Evolutionary conservation across 495 filamentous ascomycete genomes (phyloP).

Genomic region (Hamigera avellanea): DNA sequence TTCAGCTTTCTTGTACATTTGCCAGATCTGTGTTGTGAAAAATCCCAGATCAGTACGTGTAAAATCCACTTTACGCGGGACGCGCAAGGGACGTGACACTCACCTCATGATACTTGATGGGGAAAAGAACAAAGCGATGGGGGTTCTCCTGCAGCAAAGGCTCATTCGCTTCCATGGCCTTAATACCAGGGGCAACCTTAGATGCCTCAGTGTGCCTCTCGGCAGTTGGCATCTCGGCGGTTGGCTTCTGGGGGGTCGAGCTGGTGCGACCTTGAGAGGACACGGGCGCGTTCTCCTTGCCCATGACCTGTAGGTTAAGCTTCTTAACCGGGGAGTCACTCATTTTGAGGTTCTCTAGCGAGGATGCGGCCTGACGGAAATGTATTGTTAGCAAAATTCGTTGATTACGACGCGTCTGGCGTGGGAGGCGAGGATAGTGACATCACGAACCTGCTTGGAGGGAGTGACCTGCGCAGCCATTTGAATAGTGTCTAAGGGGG

Average conservation of each 20-base stretch:
- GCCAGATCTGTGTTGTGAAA: conserved; percentile 67
- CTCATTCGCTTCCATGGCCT: conserved; percentile 67
- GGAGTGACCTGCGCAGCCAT: conserved; percentile 71
- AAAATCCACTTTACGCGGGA: conserved; percentile 58
- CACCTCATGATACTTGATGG: conserved; percentile 99
- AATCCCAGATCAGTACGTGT: conserved; percentile 8
- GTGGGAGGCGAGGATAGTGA: conserved; percentile 27
- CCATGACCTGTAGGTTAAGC: conserved; percentile 55
- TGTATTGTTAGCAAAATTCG: conserved; percentile 15
- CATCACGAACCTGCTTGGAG: conserved; percentile 68
- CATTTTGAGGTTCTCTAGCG: conserved; percentile 83
- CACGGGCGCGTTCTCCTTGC: conserved; percentile 76
- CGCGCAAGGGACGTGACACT: conserved; percentile 46
- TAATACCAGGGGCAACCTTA: conserved; percentile 49
- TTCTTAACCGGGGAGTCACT: conserved; percentile 82
- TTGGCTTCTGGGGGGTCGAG: conserved; percentile 29
- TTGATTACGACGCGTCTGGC: conserved; percentile 20
- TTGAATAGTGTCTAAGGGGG: conserved; percentile 17
- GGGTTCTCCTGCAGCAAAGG: conserved; percentile 93
- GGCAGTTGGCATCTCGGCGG: conserved; percentile 33
- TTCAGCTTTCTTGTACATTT: conserved; percentile 99
- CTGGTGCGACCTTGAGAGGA: conserved; percentile 39
- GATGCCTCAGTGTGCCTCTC: conserved; percentile 35
- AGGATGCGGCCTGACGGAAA: conserved; percentile 59
- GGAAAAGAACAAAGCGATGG: conserved; percentile 93